phyloP scores from a whole-genome alignment of 2,329 filamentous ascomycete species.

The Fusarium chaquense region DNA sequence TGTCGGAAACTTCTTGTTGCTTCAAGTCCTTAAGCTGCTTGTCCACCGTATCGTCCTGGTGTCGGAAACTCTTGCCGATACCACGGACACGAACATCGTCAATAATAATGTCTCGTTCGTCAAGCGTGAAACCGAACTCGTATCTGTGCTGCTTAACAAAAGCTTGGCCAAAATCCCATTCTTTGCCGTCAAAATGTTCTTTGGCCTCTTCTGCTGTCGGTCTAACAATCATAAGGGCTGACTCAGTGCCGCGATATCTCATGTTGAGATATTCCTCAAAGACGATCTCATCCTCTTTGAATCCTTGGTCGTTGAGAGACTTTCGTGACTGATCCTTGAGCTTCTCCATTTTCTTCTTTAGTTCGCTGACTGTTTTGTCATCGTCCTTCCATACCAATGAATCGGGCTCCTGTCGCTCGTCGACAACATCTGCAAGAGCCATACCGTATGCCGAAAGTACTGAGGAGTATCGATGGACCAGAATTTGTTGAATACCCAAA shows the following conservation, averaged over 20 bases:
- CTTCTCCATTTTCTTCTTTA: constrained; percentile 80
- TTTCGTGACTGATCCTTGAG: constrained; percentile 80
- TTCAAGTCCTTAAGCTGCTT: constrained; percentile 80
- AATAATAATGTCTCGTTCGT: constrained; percentile 86
- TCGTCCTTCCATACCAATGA: constrained; percentile 71
- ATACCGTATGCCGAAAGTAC: constrained; percentile 93
- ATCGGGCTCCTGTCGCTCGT: constrained; percentile 86
- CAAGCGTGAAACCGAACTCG: constrained; percentile 91
- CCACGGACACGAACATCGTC: constrained; percentile 90
- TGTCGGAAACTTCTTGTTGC: constrained; percentile 65
- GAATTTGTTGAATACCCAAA: constrained; percentile 84
- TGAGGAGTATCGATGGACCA: constrained; percentile 88
- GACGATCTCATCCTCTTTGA: constrained; percentile 77
- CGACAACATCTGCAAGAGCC: constrained; percentile 92
- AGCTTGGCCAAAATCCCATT: constrained; percentile 85
- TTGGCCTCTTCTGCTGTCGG: constrained; percentile 72
- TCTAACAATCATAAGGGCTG: constrained; percentile 88
- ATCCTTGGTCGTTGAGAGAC: constrained; percentile 81
- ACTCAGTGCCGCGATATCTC: constrained; percentile 91
- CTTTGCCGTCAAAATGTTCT: constrained; percentile 70
- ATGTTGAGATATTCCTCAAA: constrained; percentile 97
- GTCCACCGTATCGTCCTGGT: constrained; percentile 84
- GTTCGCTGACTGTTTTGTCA: constrained; percentile 68
- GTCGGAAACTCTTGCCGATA: constrained; percentile 88
- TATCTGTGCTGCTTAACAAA: constrained; percentile 91